phyloP scores from a whole-genome alignment of 495 filamentous ascomycete species.

The Aspergillus indologenus region DNA sequence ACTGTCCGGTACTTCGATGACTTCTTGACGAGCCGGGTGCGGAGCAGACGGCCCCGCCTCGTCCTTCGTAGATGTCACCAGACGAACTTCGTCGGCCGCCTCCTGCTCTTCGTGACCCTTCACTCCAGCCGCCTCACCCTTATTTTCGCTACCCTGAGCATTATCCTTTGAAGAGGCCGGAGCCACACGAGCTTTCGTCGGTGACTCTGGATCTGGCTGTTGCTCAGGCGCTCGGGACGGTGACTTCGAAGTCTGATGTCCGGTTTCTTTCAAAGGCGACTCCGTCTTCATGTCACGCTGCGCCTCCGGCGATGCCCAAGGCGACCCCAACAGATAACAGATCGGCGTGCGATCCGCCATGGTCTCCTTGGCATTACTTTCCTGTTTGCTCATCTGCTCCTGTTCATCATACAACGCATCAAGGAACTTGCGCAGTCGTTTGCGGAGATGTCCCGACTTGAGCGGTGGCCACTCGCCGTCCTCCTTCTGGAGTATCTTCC shows the following conservation, averaged over 20 bases:
- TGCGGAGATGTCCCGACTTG: constrained; percentile 49
- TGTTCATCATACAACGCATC: constrained; percentile 49
- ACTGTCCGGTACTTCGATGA: constrained; percentile 36
- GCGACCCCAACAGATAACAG: constrained; percentile 33
- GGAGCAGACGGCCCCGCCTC: not conserved
- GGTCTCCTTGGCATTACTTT: constrained; percentile 11
- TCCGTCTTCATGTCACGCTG: not conserved
- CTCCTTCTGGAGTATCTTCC: constrained; percentile 49
- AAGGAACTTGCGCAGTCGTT: constrained; percentile 51
- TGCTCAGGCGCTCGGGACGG: not conserved
- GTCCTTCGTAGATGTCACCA: not conserved
- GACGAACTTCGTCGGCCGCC: not conserved
- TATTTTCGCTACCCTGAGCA: not conserved
- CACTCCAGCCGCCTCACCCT: not conserved
- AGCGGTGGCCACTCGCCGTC: constrained; percentile 54
- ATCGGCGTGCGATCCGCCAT: constrained; percentile 36
- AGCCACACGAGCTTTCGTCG: not conserved
- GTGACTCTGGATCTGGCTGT: not conserved
- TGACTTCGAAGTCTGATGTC: not conserved
- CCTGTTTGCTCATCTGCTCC: constrained; percentile 22
- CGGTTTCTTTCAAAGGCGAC: not conserved
- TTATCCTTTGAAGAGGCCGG: not conserved
- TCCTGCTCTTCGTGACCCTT: not conserved
- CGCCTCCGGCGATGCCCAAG: not conserved
- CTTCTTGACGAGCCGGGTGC: constrained; percentile 9